Evolutionary conservation across 2,329 filamentous ascomycete species (phyloP).

Genomic region (Arthrobotrys musiformis): DNA sequence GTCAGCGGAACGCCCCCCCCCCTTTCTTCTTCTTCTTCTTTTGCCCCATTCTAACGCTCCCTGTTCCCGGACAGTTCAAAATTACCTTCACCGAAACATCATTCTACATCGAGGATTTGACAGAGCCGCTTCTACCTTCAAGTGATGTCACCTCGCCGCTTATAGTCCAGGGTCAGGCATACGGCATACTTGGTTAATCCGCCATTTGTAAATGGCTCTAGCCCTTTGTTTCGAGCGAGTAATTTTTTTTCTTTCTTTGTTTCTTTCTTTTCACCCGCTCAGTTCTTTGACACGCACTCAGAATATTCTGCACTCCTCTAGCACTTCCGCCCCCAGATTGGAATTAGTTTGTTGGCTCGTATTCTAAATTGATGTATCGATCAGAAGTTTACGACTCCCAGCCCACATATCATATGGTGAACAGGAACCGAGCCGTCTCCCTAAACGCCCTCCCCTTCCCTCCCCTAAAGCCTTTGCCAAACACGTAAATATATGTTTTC

Average conservation of each 20-base stretch:
- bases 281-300: background rate
- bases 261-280: background rate
- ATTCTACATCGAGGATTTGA: slow-evolving; percentile 35
- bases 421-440: slow-evolving; percentile 13
- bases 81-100: slow-evolving; percentile 45
- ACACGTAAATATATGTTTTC: no score
- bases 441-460: slow-evolving; percentile 25
- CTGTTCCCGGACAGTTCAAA: slow-evolving; percentile 22
- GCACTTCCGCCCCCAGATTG: background rate
- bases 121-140: slow-evolving; percentile 12
- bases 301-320: background rate
- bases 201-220: background rate
- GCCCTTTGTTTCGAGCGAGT: background rate
- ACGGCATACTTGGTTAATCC: slow-evolving; percentile 42
- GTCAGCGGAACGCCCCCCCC: slow-evolving; percentile 64
- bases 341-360: background rate
- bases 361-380: background rate
- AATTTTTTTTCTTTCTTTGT: no score
- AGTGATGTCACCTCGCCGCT: slow-evolving; percentile 9
- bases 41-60: background rate
- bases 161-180: slow-evolving; percentile 37
- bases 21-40: background rate
- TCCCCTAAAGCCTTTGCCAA: no score
- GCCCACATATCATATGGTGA: slow-evolving; percentile 25
- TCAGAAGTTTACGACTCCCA: slow-evolving; percentile 18